Evolutionary conservation across 1,284 basidiomycete species (phyloP), one percentile per base, ranked within the genome.

Genomic region (Cutaneotrichosporon spelunceum): DNA sequence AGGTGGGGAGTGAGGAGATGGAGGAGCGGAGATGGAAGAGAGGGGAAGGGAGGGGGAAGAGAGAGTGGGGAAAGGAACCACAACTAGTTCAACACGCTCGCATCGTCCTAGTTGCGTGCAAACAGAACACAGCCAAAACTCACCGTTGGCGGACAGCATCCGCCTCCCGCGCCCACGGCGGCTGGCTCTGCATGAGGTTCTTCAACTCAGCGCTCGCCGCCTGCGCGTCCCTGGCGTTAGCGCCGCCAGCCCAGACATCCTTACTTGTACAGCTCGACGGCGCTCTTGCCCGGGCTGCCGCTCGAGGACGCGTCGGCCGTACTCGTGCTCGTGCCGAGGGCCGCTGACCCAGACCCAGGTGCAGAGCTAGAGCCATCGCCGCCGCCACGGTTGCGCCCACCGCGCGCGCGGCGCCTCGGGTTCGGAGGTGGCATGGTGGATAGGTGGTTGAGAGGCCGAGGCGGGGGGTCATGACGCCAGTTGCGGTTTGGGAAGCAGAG

Each of bases 61-160:
- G n/a, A n/a, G n/a, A n/a, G n/a, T n/a, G n/a, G n/a, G n/a, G n/a
- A n/a, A n/a, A n/a, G n/a, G n/a, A n/a, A n/a, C n/a, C n/a, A n/a
- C n/a, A n/a, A n/a, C n/a, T n/a, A n/a, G n/a, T n/a, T n/a, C n/a
- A n/a, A n/a, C n/a, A n/a, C n/a, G n/a, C n/a, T n/a, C n/a, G n/a
- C n/a, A n/a, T n/a, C n/a, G n/a, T n/a, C n/a, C n/a, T n/a, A n/a
- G n/a, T n/a, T n/a, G n/a, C n/a, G n/a, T n/a, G n/a, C n/a, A n/a
- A n/a, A n/a, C n/a, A n/a, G n/a, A n/a, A n/a, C n/a, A n/a, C 30
- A 33, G 13, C 30, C 30, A 16, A 42, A 42, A 64, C 88, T 79
- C 77, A 92, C 92, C 86, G 87, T 80, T 90, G 89, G 70, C 92
- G 84, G 74, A 87, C 85, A 65, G 87, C 87, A 70, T 95, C 92